Evolutionary conservation across 805 yeast species (phyloP).

Genomic region (Cephaloascus fragrans): DNA sequence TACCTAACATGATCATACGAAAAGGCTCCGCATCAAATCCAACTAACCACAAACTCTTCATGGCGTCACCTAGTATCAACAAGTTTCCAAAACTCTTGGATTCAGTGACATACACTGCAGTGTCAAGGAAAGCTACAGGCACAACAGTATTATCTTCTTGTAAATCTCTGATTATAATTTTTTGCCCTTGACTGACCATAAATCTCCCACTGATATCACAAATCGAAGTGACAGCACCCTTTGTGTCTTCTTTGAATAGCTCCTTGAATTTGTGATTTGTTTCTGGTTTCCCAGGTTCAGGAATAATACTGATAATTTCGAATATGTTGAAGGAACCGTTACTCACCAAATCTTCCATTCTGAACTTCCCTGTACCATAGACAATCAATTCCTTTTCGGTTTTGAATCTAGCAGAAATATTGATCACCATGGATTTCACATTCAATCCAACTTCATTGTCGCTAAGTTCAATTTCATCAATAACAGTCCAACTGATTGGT

Average conservation of each 20-base stretch:
- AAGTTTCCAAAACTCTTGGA: slow-evolving; percentile 78
- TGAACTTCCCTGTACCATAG: slow-evolving; percentile 66
- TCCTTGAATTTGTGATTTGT: slow-evolving; percentile 70
- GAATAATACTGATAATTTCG: slow-evolving; percentile 76
- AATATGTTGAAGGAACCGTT: slow-evolving; percentile 68
- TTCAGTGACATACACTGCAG: slow-evolving; percentile 71
- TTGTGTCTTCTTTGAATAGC: slow-evolving; percentile 59
- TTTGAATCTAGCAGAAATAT: slow-evolving; percentile 34
- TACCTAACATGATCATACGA: slow-evolving; percentile 69
- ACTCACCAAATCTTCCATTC: slow-evolving; percentile 74
- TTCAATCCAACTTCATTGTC: slow-evolving; percentile 59
- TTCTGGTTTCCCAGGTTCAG: slow-evolving; percentile 83
- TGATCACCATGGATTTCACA: slow-evolving; percentile 43
- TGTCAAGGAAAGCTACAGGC: slow-evolving; percentile 89
- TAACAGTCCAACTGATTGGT: slow-evolving; percentile 66
- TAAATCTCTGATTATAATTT: slow-evolving; percentile 66
- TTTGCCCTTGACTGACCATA: slow-evolving; percentile 80
- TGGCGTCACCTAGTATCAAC: slow-evolving; percentile 71
- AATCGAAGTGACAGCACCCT: slow-evolving; percentile 76
- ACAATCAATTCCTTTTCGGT: slow-evolving; percentile 58
- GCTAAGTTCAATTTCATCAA: slow-evolving; percentile 57
- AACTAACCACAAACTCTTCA: slow-evolving; percentile 66
- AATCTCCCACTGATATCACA: slow-evolving; percentile 79
- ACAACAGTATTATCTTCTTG: slow-evolving; percentile 80
- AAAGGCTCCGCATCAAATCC: slow-evolving; percentile 96